Evolutionary conservation across 345 rosid species (phyloP).

Genomic region (Camelina hispida): DNA sequence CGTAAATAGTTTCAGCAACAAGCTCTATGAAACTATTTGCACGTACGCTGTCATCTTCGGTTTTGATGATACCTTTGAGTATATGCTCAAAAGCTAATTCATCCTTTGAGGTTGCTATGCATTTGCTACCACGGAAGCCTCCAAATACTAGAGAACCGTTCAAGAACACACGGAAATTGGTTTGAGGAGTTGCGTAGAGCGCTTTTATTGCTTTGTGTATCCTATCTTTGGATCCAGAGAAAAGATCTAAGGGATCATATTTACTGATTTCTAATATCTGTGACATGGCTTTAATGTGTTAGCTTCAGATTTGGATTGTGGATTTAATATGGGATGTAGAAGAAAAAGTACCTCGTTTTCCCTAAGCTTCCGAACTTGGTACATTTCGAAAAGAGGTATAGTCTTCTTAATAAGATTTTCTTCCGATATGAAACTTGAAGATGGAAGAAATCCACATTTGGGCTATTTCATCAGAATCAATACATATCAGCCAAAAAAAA

Average conservation of each 20-base stretch:
- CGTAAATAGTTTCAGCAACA: slow-evolving; percentile 61
- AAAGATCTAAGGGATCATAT: slow-evolving; percentile 83
- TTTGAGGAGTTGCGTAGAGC: slow-evolving; percentile 75
- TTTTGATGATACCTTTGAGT: slow-evolving; percentile 60
- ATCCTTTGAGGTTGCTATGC: slow-evolving; percentile 48
- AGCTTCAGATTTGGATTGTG: background rate
- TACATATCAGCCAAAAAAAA: slow-evolving; percentile 23
- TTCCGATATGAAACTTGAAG: slow-evolving; percentile 67
- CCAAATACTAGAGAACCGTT: slow-evolving; percentile 86
- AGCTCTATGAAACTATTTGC: slow-evolving; percentile 67
- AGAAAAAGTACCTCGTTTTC: slow-evolving; percentile 54
- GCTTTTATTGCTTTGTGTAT: slow-evolving; percentile 71
- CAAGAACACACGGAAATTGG: slow-evolving; percentile 85
- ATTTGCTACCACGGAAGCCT: slow-evolving; percentile 63
- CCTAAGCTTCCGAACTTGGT: slow-evolving; percentile 76
- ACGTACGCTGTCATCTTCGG: slow-evolving; percentile 54
- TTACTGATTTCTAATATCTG: slow-evolving; percentile 75
- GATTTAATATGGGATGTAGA: background rate
- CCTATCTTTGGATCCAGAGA: slow-evolving; percentile 81
- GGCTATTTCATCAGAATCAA: slow-evolving; percentile 69
- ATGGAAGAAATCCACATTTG: slow-evolving; percentile 93
- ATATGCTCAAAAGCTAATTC: slow-evolving; percentile 63
- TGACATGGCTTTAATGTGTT: background rate
- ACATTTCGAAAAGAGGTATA: slow-evolving; percentile 70
- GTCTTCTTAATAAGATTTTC: slow-evolving; percentile 64